Conservation (phyloP, 495 filamentous ascomycete genomes). For the Podospora conica region DNA sequence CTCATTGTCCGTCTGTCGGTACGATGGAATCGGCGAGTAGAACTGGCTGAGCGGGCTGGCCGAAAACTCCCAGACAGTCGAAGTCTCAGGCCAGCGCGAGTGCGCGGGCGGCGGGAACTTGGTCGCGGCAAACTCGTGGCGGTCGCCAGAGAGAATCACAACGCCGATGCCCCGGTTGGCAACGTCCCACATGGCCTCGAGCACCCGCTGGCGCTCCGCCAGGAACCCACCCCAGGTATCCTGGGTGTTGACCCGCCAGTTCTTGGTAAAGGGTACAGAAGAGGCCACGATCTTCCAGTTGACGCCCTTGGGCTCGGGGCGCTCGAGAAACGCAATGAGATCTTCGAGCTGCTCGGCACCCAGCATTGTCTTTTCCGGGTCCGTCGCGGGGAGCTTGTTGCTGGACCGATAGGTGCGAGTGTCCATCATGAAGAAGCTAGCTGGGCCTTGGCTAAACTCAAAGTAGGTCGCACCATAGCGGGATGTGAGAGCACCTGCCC, state of each 20-base stretch:
- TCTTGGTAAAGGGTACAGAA: conserved; percentile 91
- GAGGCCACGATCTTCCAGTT: conserved; percentile 90
- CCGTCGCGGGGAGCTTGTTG: conserved; percentile 43
- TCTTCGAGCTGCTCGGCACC: conserved; percentile 71
- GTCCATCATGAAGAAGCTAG: conserved; percentile 91
- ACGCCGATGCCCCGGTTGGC: conserved; percentile 67
- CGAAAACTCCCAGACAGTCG: conserved; percentile 78
- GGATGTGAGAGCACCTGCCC: conserved; percentile 29
- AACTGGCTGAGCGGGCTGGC: conserved; percentile 89
- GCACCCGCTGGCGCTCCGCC: conserved; percentile 65
- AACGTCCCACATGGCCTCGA: conserved; percentile 87
- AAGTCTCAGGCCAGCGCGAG: conserved; percentile 48
- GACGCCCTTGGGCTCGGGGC: conserved; percentile 64
- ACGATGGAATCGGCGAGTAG: conserved; percentile 79
- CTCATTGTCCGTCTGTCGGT: conserved; percentile 66
- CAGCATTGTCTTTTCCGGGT: conserved; percentile 73
- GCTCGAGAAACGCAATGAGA: conserved; percentile 67
- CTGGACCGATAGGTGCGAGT: conserved; percentile 78
- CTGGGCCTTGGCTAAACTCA: conserved; percentile 79
- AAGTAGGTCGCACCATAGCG: conserved; percentile 67
- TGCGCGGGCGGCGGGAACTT: conserved; percentile 68
- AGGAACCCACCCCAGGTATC: conserved; percentile 95
- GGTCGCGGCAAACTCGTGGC: conserved; percentile 93
- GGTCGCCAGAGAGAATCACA: conserved; percentile 78
- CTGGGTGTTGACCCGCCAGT: conserved; percentile 75